Percentiles rank a stretch among this genome's conserved stretches.
Evolutionary conservation across 2,329 filamentous ascomycete species (phyloP).

Genomic region (Tetracladium maxilliforme): DNA sequence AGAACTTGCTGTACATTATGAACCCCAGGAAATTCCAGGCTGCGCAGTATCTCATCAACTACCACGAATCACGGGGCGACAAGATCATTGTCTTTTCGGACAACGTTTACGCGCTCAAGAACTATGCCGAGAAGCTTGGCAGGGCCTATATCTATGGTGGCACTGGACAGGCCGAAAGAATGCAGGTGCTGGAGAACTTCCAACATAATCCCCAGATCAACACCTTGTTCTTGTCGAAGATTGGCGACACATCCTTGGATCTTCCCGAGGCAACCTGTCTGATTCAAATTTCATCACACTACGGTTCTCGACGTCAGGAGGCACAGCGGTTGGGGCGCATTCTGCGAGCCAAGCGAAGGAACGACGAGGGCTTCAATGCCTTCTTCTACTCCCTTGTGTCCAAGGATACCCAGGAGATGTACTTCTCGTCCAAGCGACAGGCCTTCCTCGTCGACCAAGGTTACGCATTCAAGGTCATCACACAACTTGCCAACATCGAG

Average conservation of each 20-base stretch:
- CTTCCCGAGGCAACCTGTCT: slow-evolving; percentile 91
- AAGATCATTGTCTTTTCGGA: slow-evolving; percentile 98
- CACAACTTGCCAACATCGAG: slow-evolving; percentile 82
- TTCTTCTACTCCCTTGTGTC: slow-evolving; percentile 98
- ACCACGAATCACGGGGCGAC: slow-evolving; percentile 86
- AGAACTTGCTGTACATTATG: slow-evolving; percentile 77
- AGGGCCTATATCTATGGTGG: slow-evolving; percentile 89
- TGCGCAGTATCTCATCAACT: slow-evolving; percentile 95
- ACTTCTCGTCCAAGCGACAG: slow-evolving; percentile 89
- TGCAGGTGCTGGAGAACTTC: slow-evolving; percentile 84
- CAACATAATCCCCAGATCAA: slow-evolving; percentile 83
- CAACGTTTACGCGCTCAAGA: slow-evolving; percentile 83
- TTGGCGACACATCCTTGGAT: slow-evolving; percentile 96
- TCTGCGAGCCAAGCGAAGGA: slow-evolving; percentile 83
- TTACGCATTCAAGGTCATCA: slow-evolving; percentile 98
- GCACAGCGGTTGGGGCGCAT: slow-evolving; percentile 89
- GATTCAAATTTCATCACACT: slow-evolving; percentile 95
- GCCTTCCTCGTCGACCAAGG: slow-evolving; percentile 96
- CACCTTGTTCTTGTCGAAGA: slow-evolving; percentile 92
- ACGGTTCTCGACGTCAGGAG: slow-evolving; percentile 91
- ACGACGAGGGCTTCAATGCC: slow-evolving; percentile 96
- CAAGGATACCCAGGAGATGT: slow-evolving; percentile 97
- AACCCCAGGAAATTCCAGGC: slow-evolving; percentile 96
- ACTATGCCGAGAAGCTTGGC: slow-evolving; percentile 68
- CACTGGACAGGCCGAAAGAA: slow-evolving; percentile 72